Conservation (phyloP, 768 basidiomycete genomes). For the Calvatia gigantea region DNA sequence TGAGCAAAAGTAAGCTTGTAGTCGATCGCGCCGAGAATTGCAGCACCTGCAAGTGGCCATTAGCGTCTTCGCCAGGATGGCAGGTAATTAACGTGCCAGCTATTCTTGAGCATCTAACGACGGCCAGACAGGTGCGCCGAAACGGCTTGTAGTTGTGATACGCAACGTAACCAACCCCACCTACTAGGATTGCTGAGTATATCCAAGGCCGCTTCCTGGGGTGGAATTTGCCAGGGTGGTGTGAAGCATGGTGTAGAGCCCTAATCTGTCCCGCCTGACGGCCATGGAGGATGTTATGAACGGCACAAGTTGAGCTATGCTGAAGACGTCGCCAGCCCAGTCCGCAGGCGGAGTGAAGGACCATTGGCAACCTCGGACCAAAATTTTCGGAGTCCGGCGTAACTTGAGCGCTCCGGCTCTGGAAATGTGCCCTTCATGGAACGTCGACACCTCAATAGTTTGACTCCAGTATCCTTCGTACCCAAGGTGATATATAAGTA, state of each 20-base stretch:
- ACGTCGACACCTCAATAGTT: too few relatives aligned
- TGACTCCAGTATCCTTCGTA: too few relatives aligned
- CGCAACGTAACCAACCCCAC: slow-evolving; percentile 37
- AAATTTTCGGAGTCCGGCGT: slow-evolving; percentile 5
- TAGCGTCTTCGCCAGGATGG: not conserved
- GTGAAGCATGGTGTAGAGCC: not conserved
- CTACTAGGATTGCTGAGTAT: slow-evolving; percentile 34
- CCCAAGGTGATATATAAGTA: not conserved
- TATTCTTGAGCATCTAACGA: slow-evolving; percentile 75
- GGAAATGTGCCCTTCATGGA: not conserved
- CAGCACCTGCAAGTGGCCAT: slow-evolving; percentile 43
- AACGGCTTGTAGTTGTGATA: slow-evolving; percentile 74
- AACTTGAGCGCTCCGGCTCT: not conserved
- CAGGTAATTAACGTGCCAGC: slow-evolving; percentile 44
- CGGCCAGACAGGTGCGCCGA: slow-evolving; percentile 71
- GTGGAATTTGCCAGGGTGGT: not conserved
- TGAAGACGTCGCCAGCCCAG: slow-evolving; percentile 6
- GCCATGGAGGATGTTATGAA: not conserved
- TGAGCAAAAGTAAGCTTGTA: slow-evolving; percentile 67
- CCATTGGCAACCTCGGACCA: slow-evolving; percentile 5
- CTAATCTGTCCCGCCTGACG: slow-evolving; percentile 9
- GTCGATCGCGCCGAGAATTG: slow-evolving; percentile 61
- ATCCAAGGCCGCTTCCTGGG: slow-evolving; percentile 24
- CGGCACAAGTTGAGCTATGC: not conserved
- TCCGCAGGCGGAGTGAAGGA: slow-evolving; percentile 5